Evolutionary conservation across 108 stramenopile genomes (phyloP).

Genomic region (Skeletonema potamos): DNA sequence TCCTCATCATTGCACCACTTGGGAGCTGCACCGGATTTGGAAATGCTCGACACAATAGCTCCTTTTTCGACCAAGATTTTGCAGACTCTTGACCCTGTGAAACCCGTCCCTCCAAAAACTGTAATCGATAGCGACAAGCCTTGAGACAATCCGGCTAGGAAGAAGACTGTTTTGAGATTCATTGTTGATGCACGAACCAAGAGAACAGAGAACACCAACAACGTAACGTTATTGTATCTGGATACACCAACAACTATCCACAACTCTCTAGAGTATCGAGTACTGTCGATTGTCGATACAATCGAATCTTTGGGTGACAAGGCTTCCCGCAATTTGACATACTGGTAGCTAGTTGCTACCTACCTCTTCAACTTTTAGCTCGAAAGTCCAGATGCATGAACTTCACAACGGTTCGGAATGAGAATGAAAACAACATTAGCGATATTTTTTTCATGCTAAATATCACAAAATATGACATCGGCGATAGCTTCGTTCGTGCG

Average conservation of each 20-base stretch:
- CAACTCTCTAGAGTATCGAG: no score
- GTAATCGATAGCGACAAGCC: slow-evolving; percentile 24
- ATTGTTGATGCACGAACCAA: background rate
- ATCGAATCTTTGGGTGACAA: no score
- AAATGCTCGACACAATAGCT: slow-evolving; percentile 39
- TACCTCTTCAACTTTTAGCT: background rate
- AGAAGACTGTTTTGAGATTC: slow-evolving; percentile 3
- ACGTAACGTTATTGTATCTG: background rate
- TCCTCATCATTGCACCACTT: slow-evolving; percentile 46
- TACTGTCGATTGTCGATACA: no score
- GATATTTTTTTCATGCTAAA: background rate
- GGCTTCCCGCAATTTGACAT: no score
- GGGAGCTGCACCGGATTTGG: slow-evolving; percentile 37
- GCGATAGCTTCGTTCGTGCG: background rate
- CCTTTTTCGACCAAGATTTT: slow-evolving; percentile 48
- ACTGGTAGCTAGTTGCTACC: no score
- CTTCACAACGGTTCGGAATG: background rate
- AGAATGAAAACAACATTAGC: background rate
- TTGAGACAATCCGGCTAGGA: slow-evolving; percentile 5
- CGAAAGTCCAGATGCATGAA: background rate
- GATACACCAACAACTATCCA: background rate
- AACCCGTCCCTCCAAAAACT: slow-evolving; percentile 74
- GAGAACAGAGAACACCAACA: no score
- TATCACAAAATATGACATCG: background rate
- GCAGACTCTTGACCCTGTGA: slow-evolving; percentile 64